phyloP scores from a whole-genome alignment of 176 grass and related monocot species.

The Raddia guianensis region DNA sequence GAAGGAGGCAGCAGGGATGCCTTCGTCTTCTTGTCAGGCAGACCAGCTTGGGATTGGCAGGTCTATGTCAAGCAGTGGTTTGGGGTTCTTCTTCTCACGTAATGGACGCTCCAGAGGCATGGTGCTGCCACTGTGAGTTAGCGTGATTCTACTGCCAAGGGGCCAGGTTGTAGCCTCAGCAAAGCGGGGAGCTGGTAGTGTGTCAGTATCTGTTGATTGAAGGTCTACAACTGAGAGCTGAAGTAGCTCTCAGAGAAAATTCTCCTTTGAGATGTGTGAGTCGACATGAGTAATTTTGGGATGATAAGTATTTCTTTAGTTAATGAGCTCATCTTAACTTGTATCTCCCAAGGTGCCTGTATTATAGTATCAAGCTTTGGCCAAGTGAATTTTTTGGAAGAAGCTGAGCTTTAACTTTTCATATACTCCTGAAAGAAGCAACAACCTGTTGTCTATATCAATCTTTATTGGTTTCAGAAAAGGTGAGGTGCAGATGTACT shows the following conservation, averaged over 20 bases:
- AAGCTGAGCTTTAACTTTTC: constrained; percentile 32
- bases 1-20: constrained; percentile 29
- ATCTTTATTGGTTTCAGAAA: constrained; percentile 6
- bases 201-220: constrained; percentile 43
- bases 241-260: constrained; percentile 33
- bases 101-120: constrained; percentile 40
- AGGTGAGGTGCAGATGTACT: neutral
- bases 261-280: constrained; percentile 26
- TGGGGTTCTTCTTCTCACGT: constrained; percentile 53
- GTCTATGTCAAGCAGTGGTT: constrained; percentile 59
- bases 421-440: constrained; percentile 26
- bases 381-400: constrained; percentile 38
- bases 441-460: neutral
- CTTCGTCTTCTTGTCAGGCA: constrained; percentile 53
- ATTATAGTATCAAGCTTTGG: constrained; percentile 44
- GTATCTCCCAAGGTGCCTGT: constrained; percentile 33
- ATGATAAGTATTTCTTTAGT: constrained; percentile 37
- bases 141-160: constrained; percentile 37
- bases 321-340: constrained; percentile 26
- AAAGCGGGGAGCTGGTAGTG: constrained; percentile 61
- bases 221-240: constrained; percentile 21
- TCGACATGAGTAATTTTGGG: constrained; percentile 12
- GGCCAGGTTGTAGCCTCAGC: constrained; percentile 48
- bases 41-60: constrained; percentile 44
- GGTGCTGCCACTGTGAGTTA: constrained; percentile 48